A percentile compares a stretch with the other conserved stretches of the same genome.
These are phyloP conservation scores for Pochonia chlamydosporia DNA, from an alignment of 2,329 filamentous ascomycete genomes.

Conservation along the genomic window DNA sequence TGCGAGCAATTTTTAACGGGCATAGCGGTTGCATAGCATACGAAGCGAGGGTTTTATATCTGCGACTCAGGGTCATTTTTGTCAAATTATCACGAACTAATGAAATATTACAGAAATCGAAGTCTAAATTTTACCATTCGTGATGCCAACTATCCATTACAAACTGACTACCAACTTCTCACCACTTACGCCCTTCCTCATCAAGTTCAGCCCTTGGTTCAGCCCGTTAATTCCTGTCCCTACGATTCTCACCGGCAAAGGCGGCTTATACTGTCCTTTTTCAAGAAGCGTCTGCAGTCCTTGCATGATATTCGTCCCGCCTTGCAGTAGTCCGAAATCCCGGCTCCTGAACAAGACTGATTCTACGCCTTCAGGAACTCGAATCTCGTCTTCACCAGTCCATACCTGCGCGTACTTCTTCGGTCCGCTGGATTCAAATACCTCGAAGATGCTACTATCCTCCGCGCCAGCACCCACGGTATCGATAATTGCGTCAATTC, in stretches of 20 bases:
- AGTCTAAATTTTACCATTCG: neutral
- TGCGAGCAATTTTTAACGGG: neutral
- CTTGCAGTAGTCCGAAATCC: neutral
- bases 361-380: neutral
- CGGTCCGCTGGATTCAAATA: neutral
- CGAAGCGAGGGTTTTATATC: neutral
- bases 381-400: neutral
- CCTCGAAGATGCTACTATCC: neutral
- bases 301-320: neutral
- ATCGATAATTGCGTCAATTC: slow-evolving; percentile 10
- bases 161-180: slow-evolving; percentile 14
- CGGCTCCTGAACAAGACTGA: neutral
- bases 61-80: neutral
- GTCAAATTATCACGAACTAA: neutral
- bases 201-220: slow-evolving; percentile 8
- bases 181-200: slow-evolving; percentile 12
- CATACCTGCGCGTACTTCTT: slow-evolving; percentile 1
- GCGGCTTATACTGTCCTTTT: neutral
- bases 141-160: neutral
- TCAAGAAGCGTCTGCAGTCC: neutral
- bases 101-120: neutral
- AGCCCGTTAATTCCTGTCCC: slow-evolving; percentile 12
- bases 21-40: neutral
- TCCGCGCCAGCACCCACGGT: slow-evolving; percentile 10
- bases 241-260: neutral